A percentile compares a stretch with the other conserved stretches of the same genome.
These are phyloP conservation scores for Lentinus polychrous DNA, from an alignment of 1,284 basidiomycete genomes.

Conservation along the genomic window DNA sequence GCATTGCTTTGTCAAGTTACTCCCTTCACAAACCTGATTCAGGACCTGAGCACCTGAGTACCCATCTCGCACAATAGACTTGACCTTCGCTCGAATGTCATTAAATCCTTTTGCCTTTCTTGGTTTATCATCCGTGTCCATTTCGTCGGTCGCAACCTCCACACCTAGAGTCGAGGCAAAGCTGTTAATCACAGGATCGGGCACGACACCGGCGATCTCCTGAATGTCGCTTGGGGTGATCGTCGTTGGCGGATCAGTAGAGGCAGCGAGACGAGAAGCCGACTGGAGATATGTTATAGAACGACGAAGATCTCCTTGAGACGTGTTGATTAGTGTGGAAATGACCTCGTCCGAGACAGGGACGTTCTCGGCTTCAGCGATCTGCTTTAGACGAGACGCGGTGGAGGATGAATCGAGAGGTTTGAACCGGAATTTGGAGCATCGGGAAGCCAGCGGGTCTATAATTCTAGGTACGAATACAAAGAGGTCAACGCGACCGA, in stretches of 20 bases:
- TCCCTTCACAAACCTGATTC: slow-evolving; percentile 59
- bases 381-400: slow-evolving; percentile 70
- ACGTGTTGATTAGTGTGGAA: slow-evolving; percentile 69
- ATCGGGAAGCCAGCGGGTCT: slow-evolving; percentile 96
- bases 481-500: not conserved
- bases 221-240: slow-evolving; percentile 79
- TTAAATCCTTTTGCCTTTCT: slow-evolving; percentile 52
- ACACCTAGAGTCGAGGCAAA: slow-evolving; percentile 78
- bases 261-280: slow-evolving; percentile 77
- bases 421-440: slow-evolving; percentile 98
- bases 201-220: slow-evolving; percentile 97
- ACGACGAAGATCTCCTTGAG: slow-evolving; percentile 90
- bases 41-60: slow-evolving; percentile 92
- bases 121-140: slow-evolving; percentile 41
- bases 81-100: slow-evolving; percentile 67
- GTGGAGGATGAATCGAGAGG: slow-evolving; percentile 81
- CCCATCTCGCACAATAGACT: slow-evolving; percentile 75
- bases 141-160: slow-evolving; percentile 42
- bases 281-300: slow-evolving; percentile 99
- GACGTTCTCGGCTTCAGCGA: slow-evolving; percentile 63
- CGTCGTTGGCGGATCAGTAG: slow-evolving; percentile 60
- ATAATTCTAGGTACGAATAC: slow-evolving; percentile 78
- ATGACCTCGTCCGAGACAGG: slow-evolving; percentile 49
- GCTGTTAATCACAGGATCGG: slow-evolving; percentile 61
- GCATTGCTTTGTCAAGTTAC: not conserved